These are phyloP conservation scores for Schoenoplectus triqueter DNA, from an alignment of 202 grass and related monocot genomes.

Conservation along the genomic window DNA sequence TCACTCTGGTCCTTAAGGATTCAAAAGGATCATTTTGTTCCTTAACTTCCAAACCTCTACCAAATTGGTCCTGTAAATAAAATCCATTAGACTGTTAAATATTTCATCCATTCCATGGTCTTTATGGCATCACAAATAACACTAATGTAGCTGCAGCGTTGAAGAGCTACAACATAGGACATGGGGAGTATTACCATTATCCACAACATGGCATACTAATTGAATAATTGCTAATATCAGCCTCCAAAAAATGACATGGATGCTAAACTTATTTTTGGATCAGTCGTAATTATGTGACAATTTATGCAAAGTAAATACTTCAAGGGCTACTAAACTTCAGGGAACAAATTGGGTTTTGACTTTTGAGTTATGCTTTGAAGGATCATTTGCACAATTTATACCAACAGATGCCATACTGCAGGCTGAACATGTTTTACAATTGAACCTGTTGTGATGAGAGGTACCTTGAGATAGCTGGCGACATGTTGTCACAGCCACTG, in stretches of 20 bases:
- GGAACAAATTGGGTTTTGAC: background rate
- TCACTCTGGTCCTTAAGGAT: too few relatives aligned
- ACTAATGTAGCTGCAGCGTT: too few relatives aligned
- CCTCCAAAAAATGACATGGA: background rate
- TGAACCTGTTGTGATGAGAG: background rate
- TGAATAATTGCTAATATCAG: background rate
- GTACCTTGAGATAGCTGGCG: constrained; percentile 96
- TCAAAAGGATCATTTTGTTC: too few relatives aligned
- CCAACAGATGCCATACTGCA: background rate
- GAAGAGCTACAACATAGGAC: too few relatives aligned
- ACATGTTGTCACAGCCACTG: constrained; percentile 59
- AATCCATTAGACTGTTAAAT: too few relatives aligned
- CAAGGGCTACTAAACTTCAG: background rate
- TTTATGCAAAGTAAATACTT: background rate
- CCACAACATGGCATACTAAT: background rate
- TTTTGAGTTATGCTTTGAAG: background rate
- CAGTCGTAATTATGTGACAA: background rate
- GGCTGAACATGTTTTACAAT: background rate
- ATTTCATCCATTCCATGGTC: too few relatives aligned
- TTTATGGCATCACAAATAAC: too few relatives aligned
- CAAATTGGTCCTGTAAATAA: too few relatives aligned
- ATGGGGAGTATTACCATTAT: too few relatives aligned
- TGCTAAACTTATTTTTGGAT: background rate
- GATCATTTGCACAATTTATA: background rate
- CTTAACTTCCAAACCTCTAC: too few relatives aligned